Percentiles rank a stretch among this genome's conserved stretches.
phyloP scores from a whole-genome alignment of 1,284 basidiomycete genomes.

The Ganoderma boninense region DNA sequence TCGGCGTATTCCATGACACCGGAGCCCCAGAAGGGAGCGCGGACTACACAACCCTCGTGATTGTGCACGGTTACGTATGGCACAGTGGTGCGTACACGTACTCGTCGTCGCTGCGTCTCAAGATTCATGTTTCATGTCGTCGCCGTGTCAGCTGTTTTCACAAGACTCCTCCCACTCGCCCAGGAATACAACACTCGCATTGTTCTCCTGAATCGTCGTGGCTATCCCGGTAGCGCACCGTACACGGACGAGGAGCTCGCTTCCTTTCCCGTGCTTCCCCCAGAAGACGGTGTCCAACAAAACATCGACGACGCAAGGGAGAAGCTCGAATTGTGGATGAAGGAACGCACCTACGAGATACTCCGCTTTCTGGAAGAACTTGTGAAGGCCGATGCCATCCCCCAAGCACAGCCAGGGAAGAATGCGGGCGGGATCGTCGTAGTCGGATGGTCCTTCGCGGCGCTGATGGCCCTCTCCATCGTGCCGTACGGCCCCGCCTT shows the following conservation, averaged over 20 bases:
- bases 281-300: neutral
- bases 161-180: slow-evolving; percentile 27
- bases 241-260: slow-evolving; percentile 36
- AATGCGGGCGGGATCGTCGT: slow-evolving; percentile 15
- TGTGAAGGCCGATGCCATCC: slow-evolving; percentile 29
- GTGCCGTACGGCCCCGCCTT: slow-evolving; percentile 34
- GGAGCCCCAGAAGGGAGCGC: slow-evolving; percentile 22
- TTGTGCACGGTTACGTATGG: slow-evolving; percentile 12
- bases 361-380: slow-evolving; percentile 36
- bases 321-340: slow-evolving; percentile 16
- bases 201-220: slow-evolving; percentile 42
- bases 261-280: neutral
- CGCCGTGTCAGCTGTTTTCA: slow-evolving; percentile 36
- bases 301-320: slow-evolving; percentile 9
- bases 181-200: slow-evolving; percentile 37
- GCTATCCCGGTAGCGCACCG: slow-evolving; percentile 40
- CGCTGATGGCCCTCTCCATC: slow-evolving; percentile 23
- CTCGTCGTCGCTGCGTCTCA: neutral
- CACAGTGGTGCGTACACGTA: slow-evolving; percentile 6
- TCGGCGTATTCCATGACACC: slow-evolving; percentile 9
- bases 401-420: slow-evolving; percentile 10
- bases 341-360: slow-evolving; percentile 30
- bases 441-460: slow-evolving; percentile 16
- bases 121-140: neutral
- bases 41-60: slow-evolving; percentile 10